Conservation (phyloP, 305 asterid genomes). For the Plantago coronopus region DNA sequence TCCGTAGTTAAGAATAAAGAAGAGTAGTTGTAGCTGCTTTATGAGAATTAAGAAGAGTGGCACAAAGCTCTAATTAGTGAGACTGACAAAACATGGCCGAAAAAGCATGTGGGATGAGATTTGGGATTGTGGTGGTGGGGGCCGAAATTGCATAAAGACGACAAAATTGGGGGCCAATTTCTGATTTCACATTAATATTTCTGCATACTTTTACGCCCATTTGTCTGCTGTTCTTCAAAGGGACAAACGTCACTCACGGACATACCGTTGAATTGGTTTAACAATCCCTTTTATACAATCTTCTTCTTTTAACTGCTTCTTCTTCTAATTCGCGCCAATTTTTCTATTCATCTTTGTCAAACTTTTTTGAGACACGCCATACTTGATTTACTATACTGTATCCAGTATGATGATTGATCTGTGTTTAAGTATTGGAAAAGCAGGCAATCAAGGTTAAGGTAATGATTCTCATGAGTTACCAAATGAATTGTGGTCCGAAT, state of each 20-base stretch:
- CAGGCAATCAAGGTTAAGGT: no score
- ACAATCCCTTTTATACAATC: background rate
- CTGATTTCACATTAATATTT: background rate
- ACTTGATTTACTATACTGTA: no score
- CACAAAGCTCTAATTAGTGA: conserved; percentile 1
- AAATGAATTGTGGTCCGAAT: no score
- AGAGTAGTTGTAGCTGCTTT: background rate
- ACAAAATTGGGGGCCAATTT: background rate
- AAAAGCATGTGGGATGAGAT: conserved; percentile 2
- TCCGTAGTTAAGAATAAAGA: background rate
- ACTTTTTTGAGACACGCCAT: background rate
- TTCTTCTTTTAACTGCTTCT: accelerated
- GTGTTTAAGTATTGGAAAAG: no score
- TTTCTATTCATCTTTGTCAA: background rate
- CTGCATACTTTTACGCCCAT: background rate
- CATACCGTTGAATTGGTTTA: conserved; percentile 10
- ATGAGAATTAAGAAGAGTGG: no score
- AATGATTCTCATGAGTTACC: no score
- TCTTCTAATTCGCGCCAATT: background rate
- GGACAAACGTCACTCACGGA: conserved; percentile 17
- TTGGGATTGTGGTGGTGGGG: background rate
- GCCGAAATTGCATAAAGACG: background rate
- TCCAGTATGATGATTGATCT: no score
- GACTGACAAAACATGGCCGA: background rate
- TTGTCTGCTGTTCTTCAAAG: background rate